These are phyloP conservation scores for Datura wrightii DNA, from an alignment of 257 asterid species.

Conservation along the genomic window DNA sequence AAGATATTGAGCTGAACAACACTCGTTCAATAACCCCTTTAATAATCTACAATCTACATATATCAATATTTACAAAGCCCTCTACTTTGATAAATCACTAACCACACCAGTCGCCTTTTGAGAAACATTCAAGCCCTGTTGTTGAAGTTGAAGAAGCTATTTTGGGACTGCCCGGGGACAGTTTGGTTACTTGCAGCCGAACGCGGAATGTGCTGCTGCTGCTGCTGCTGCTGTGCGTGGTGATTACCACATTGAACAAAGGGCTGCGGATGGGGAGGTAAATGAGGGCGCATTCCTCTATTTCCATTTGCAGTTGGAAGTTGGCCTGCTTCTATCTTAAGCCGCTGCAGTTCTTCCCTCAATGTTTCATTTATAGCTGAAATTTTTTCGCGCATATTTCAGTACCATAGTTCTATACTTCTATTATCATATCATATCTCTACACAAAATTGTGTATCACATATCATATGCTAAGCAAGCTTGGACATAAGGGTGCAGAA, in stretches of 20 bases:
- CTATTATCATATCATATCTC: background rate
- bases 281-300: slow-evolving; percentile 49
- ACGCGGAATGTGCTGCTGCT: slow-evolving; percentile 45
- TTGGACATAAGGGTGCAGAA: background rate
- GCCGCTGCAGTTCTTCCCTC: slow-evolving; percentile 84
- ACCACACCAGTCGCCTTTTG: background rate
- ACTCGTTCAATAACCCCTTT: background rate
- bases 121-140: slow-evolving; percentile 42
- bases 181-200: slow-evolving; percentile 43
- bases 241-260: slow-evolving; percentile 52
- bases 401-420: background rate
- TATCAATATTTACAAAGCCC: slow-evolving; percentile 21
- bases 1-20: slow-evolving; percentile 16
- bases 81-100: background rate
- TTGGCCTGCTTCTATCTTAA: slow-evolving; percentile 77
- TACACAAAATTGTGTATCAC: background rate
- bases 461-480: background rate
- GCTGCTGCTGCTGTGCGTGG: slow-evolving; percentile 48
- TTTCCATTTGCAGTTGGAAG: slow-evolving; percentile 54
- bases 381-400: slow-evolving; percentile 13
- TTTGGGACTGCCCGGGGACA: slow-evolving; percentile 46
- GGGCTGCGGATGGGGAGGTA: slow-evolving; percentile 52
- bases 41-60: slow-evolving; percentile 27
- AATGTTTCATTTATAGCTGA: slow-evolving; percentile 80
- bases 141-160: slow-evolving; percentile 52